These are phyloP conservation scores for Hypoxylon subgilvum DNA, from an alignment of 495 filamentous ascomycete genomes.

Conservation along the genomic window DNA sequence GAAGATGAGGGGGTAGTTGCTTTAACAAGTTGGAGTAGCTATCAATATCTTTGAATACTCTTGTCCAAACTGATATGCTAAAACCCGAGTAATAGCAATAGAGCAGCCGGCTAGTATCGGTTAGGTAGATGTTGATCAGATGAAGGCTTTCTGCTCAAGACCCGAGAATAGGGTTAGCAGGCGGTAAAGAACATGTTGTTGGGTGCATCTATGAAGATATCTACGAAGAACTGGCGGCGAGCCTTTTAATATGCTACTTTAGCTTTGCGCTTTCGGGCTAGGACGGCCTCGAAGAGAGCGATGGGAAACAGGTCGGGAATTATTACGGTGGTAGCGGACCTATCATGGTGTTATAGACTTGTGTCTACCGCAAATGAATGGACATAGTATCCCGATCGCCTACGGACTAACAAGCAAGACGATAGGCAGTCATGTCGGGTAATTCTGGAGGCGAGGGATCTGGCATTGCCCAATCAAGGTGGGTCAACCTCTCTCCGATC, in stretches of 20 bases:
- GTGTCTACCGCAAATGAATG: neutral
- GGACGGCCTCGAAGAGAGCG: neutral
- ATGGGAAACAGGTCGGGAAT: constrained; percentile 8
- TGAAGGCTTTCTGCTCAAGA: too few relatives aligned
- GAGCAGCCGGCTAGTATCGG: too few relatives aligned
- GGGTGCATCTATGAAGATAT: too few relatives aligned
- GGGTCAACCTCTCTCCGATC: constrained; percentile 2
- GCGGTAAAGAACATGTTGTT: too few relatives aligned
- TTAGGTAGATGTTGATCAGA: too few relatives aligned
- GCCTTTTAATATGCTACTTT: constrained; percentile 1
- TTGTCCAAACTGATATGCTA: too few relatives aligned
- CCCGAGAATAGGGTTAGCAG: too few relatives aligned
- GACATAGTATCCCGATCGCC: constrained; percentile 1
- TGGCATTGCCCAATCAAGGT: constrained; percentile 16
- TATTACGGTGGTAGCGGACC: neutral
- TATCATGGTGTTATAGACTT: constrained; percentile 9
- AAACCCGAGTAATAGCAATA: too few relatives aligned
- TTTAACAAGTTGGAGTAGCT: too few relatives aligned
- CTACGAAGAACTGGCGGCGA: neutral
- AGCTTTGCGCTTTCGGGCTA: constrained; percentile 11
- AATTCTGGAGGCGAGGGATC: neutral
- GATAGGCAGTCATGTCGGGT: neutral
- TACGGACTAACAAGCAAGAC: neutral
- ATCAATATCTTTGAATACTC: too few relatives aligned
- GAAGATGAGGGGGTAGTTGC: too few relatives aligned